phyloP scores from a whole-genome alignment of 2,329 filamentous ascomycete genomes.

The Paecilomyces fulvus region DNA sequence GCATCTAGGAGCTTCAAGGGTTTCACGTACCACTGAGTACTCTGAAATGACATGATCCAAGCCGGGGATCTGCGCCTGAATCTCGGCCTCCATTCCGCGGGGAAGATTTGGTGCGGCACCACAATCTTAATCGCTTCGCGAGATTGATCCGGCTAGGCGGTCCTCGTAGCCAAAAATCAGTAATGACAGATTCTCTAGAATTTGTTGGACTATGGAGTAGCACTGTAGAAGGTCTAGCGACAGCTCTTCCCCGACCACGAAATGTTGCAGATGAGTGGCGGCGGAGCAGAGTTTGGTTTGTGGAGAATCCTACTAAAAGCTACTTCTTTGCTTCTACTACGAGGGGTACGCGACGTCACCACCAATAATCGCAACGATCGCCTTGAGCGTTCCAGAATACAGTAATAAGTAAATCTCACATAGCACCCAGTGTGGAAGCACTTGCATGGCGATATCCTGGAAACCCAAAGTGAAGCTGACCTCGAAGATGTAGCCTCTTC shows the following conservation, averaged over 20 bases:
- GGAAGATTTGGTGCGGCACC: neutral
- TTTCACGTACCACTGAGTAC: slow-evolving; percentile 60
- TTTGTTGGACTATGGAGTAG: neutral
- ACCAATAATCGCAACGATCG: neutral
- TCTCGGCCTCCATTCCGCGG: slow-evolving; percentile 74
- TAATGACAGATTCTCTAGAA: neutral
- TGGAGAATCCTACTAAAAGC: neutral
- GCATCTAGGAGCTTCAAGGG: neutral
- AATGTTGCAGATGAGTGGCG: neutral
- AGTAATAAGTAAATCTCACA: neutral
- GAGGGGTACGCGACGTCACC: neutral
- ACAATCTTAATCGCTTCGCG: neutral
- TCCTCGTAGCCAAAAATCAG: neutral
- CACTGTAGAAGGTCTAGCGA: neutral
- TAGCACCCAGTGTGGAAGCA: neutral
- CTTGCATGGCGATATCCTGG: neutral
- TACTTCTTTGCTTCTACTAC: neutral
- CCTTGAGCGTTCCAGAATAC: neutral
- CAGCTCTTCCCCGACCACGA: neutral
- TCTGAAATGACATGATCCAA: slow-evolving; percentile 84
- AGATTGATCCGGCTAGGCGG: neutral
- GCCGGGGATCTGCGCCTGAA: slow-evolving; percentile 72
- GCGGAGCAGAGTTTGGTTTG: neutral
- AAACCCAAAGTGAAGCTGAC: neutral
- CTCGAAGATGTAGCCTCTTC: neutral